Percentiles rank a stretch among this genome's conserved stretches.
Conservation (phyloP, 768 basidiomycete species). For the Boletellus ananas region DNA sequence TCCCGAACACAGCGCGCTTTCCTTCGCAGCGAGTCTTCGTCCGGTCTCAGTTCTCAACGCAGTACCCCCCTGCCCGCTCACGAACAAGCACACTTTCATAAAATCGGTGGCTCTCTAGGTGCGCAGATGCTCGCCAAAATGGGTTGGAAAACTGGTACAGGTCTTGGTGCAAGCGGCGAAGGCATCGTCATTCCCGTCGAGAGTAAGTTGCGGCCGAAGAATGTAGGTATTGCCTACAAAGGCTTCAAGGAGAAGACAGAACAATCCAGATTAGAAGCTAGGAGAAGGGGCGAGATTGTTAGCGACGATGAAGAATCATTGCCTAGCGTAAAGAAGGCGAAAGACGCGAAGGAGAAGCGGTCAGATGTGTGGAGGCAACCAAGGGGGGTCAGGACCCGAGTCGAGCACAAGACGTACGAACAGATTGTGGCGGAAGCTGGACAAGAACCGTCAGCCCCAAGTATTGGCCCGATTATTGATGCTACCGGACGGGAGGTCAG, state of each 20-base stretch:
- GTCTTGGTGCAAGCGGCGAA: constrained; percentile 69
- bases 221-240: constrained; percentile 82
- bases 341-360: constrained; percentile 56
- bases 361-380: constrained; percentile 84
- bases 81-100: constrained; percentile 81
- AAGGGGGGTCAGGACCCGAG: constrained; percentile 77
- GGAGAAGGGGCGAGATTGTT: constrained; percentile 64
- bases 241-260: constrained; percentile 88
- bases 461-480: constrained; percentile 88
- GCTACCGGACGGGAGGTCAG: constrained; percentile 88
- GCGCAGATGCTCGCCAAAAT: constrained; percentile 91
- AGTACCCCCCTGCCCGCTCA: constrained; percentile 51
- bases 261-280: constrained; percentile 78
- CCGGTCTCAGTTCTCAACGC: constrained; percentile 39
- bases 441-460: constrained; percentile 46
- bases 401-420: constrained; percentile 97
- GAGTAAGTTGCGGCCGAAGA: constrained; percentile 77
- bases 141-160: constrained; percentile 87
- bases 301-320: constrained; percentile 63
- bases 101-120: constrained; percentile 73
- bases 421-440: constrained; percentile 89
- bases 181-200: constrained; percentile 90
- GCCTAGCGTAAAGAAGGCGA: constrained; percentile 33
- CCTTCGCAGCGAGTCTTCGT: constrained; percentile 46
- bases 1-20: constrained; percentile 48